These are phyloP conservation scores for Yarrowia sp. DNA, from an alignment of 805 yeast species.

Conservation along the genomic window DNA sequence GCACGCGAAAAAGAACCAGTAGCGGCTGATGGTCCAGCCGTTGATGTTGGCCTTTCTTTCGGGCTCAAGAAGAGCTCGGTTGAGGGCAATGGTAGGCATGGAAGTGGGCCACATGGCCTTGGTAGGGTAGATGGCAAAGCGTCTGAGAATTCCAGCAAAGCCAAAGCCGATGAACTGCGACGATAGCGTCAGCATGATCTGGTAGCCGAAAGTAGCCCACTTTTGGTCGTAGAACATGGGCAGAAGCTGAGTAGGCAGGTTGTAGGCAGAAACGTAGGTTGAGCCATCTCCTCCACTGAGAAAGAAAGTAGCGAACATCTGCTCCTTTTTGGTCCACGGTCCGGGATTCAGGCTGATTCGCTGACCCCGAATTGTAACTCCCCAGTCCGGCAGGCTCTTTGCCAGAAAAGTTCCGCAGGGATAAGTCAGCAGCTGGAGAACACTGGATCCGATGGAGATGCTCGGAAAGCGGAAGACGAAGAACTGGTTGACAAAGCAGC, in stretches of 20 bases:
- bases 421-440: slow-evolving; percentile 55
- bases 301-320: slow-evolving; percentile 54
- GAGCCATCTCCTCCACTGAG: slow-evolving; percentile 44
- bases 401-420: slow-evolving; percentile 49
- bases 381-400: slow-evolving; percentile 33
- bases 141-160: slow-evolving; percentile 56
- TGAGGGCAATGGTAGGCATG: slow-evolving; percentile 50
- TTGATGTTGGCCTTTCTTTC: slow-evolving; percentile 48
- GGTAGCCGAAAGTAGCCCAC: slow-evolving; percentile 40
- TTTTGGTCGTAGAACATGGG: slow-evolving; percentile 25
- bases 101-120: slow-evolving; percentile 50
- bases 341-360: slow-evolving; percentile 53
- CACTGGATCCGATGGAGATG: slow-evolving; percentile 48
- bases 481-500: slow-evolving; percentile 37
- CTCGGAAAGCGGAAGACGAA: slow-evolving; percentile 54
- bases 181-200: slow-evolving; percentile 46
- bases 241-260: slow-evolving; percentile 11
- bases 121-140: slow-evolving; percentile 47
- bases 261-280: slow-evolving; percentile 15
- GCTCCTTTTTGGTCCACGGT: slow-evolving; percentile 59
- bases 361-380: slow-evolving; percentile 37
- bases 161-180: slow-evolving; percentile 53
- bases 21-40: slow-evolving; percentile 61
- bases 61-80: slow-evolving; percentile 36
- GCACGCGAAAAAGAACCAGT: slow-evolving; percentile 48